phyloP scores from a whole-genome alignment of 148 eudicot species.

The Rhododendron ferrugineum region DNA sequence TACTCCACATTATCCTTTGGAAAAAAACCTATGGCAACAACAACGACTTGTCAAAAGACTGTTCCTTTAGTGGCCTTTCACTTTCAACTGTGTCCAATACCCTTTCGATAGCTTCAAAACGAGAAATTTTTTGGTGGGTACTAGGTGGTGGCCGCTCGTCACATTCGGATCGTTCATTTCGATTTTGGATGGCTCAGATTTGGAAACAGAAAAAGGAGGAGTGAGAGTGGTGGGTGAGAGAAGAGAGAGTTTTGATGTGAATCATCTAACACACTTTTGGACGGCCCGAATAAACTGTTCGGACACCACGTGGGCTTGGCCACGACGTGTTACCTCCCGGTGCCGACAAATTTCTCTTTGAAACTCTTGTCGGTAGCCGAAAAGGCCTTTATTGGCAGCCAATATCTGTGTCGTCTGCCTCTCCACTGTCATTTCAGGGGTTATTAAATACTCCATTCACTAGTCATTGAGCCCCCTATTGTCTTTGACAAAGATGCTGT shows the following conservation, averaged over 20 bases:
- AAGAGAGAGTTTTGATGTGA: no score
- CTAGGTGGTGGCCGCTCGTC: fast-evolving
- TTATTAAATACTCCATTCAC: neutral
- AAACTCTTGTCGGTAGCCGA: neutral
- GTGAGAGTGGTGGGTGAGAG: no score
- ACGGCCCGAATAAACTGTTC: no score
- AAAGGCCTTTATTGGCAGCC: neutral
- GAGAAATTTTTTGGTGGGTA: no score
- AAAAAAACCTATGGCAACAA: neutral
- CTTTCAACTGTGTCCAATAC: neutral
- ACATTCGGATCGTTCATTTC: no score
- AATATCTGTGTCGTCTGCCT: neutral
- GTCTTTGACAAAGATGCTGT: neutral
- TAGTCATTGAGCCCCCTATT: neutral
- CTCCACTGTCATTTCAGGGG: neutral
- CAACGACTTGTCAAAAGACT: neutral
- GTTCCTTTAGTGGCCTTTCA: neutral
- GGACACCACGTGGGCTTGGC: no score
- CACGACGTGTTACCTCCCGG: no score
- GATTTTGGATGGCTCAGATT: no score
- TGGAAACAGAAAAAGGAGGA: no score
- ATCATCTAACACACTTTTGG: fast-evolving
- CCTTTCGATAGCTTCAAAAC: neutral
- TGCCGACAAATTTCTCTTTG: no score
- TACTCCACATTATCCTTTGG: neutral